Conservation (phyloP, 78 protist species). For the Guillardia theta region DNA sequence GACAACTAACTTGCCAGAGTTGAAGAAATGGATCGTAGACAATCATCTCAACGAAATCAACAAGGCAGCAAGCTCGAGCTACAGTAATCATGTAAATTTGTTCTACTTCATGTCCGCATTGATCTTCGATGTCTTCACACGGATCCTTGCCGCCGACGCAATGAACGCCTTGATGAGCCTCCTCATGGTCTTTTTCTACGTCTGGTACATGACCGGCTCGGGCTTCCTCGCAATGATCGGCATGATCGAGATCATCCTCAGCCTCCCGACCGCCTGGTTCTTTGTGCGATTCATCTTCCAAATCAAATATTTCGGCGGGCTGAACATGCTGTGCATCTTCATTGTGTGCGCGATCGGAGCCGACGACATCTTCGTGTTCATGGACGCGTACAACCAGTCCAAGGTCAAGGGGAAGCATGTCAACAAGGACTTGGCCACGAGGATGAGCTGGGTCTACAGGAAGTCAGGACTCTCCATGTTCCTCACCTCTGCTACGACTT, state of each 20-base stretch:
- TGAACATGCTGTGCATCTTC: not conserved
- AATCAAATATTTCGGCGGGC: not conserved
- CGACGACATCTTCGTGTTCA: not conserved
- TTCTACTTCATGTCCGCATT: not conserved
- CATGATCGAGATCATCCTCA: not conserved
- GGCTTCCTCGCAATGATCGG: slow-evolving; percentile 36
- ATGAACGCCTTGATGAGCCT: not conserved
- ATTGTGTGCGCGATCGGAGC: not conserved
- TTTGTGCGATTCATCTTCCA: not conserved
- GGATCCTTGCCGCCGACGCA: slow-evolving; percentile 21
- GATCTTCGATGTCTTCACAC: not conserved
- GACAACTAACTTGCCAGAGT: too few species aligned
- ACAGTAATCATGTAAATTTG: not conserved
- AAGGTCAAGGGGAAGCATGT: not conserved
- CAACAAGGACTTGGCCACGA: not conserved
- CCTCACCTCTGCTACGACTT: not conserved
- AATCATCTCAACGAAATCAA: not conserved
- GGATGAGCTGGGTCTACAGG: not conserved
- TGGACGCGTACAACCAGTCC: not conserved
- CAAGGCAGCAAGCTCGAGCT: not conserved
- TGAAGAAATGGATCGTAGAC: not conserved
- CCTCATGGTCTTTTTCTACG: slow-evolving; percentile 47
- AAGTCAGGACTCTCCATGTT: not conserved
- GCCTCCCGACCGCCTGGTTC: not conserved
- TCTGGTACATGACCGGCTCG: slow-evolving; percentile 28